Evolutionary conservation across 306 rosid species (phyloP).

Genomic region (Castanea sativa): DNA sequence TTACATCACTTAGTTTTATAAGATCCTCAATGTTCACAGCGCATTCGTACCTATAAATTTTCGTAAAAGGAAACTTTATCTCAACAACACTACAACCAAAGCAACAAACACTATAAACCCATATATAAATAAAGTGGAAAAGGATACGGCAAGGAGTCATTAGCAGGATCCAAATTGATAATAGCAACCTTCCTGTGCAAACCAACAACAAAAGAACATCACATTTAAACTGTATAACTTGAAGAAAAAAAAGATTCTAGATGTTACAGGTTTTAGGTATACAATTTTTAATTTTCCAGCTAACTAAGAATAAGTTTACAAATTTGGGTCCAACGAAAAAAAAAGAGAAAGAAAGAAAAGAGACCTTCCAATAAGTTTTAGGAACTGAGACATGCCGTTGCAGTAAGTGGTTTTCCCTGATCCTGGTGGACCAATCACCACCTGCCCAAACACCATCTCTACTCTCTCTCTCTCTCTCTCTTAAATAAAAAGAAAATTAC

Average conservation of each 20-base stretch:
- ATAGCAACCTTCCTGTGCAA: slow-evolving; percentile 87
- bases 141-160: slow-evolving; percentile 93
- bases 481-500: not conserved
- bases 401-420: slow-evolving; percentile 99
- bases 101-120: not conserved
- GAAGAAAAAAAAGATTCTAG: too few relatives aligned
- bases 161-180: slow-evolving; percentile 93
- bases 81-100: slow-evolving; percentile 20
- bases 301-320: too few relatives aligned
- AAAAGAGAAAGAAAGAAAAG: not conserved
- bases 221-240: too few relatives aligned
- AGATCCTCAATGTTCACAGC: slow-evolving; percentile 81
- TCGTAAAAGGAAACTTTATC: slow-evolving; percentile 32
- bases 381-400: slow-evolving; percentile 97
- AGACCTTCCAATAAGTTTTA: slow-evolving; percentile 84
- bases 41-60: slow-evolving; percentile 73
- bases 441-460: slow-evolving; percentile 68
- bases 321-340: too few relatives aligned
- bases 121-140: not conserved
- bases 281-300: too few relatives aligned
- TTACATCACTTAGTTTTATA: slow-evolving; percentile 76
- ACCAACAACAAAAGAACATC: not conserved
- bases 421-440: slow-evolving; percentile 95
- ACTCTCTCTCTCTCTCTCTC: slow-evolving; percentile 33
- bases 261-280: too few relatives aligned